Evolutionary conservation across 352 stramenopile genomes (phyloP), one percentile per base, ranked within the genome.

Genomic region (Globisporangium cystogenes): DNA sequence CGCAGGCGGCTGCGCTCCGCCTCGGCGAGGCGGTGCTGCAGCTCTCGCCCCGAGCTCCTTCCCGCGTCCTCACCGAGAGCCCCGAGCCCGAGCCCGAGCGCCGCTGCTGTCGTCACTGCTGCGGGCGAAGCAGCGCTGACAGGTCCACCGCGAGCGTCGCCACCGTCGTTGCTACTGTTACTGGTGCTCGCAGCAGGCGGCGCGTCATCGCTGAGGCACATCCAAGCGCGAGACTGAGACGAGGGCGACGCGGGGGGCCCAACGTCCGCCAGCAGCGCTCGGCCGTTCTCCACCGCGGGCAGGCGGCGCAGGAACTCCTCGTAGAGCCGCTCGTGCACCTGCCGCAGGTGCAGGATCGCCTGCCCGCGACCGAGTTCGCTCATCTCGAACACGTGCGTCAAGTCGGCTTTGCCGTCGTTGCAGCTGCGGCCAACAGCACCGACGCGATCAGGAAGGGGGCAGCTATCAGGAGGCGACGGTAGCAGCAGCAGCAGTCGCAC

Each of bases 311-410:
- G 55, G 58, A 87, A 86, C 7, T 44, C 63, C 21, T 78, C 72
- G 54, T 86, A 90, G 0, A 66, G 69, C 8, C 47, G 47, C 56
- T 78, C 80, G 42, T 90, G 80, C 53, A 58, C 69, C 42, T 86
- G 73, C 0, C 73, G 76, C 15, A 90, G 47, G 41, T 90, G 80
- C 37, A 83, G 48, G 31, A 90, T 72, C 37, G 80, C 80, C 55
- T 88, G 74, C 0, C 67, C 67, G 20, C 70, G 72, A 6, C 80
- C 80, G 8, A 76, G 39, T 41, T 90, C 80, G 36, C 70, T 83
- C 12, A 73, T 62, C 36, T 87, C 80, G 55, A 87, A 90, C 5
- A 82, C 67, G 44, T 82, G 71, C 10, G 73, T 82, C 33, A 88
- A 47, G 20, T 90, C 76, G 16, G 65, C 48, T 26, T 72, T 71